Base-by-base conservation (phyloP, 371 early-diverging fungal genomes). In the Mucor velutinosus region DNA sequence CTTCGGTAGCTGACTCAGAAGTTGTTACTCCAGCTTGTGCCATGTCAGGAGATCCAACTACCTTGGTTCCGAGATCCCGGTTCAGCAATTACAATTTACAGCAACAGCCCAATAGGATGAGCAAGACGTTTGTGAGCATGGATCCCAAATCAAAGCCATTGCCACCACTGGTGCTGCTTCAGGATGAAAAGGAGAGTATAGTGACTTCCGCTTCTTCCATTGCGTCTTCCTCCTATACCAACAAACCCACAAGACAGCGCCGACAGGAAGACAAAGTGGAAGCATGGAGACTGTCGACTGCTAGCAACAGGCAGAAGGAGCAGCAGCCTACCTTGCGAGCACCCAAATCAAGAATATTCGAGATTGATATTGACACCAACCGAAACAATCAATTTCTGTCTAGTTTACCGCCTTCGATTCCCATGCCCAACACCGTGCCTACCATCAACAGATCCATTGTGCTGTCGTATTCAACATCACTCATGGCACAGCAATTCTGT, bases 401-500 rank as follows among this genome's bases (percentile, higher is more conserved):
- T 7, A 35, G 33, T 17, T 17, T 55, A 19, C 53, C 56, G 1
- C 53, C 55, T 53, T 53, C 30, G 10, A 39, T 55, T 12, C 51
- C 35, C 10, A 23, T 30, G 29, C 62, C 43, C 19, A 58, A 47
- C 6, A 15, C 37, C 0, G 29, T 32, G 3, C 19, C 33, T 5
- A 25, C 25, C 15, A 2, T n/a, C 0, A 23, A 25, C 15, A 43
- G 7, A n/a, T 70, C 70, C 0, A 61, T 70, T 27, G 47, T 70
- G 10, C n/a, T 70, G 19, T 61, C 69, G 4, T 80, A 83, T 56
- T 77, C 87, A 17, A 85, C 89, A 2, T 89, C 87, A 33, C 30
- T 73, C 7, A 77, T 91, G 67, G 89, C 88, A 1, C 82, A 86
- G 47, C 89, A 90, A 49, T 63, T 90, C 21, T 89, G 89, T 67